Percentiles rank a stretch among this genome's conserved stretches.
Conservation (phyloP, 345 rosid genomes). For the Balakata baccata region DNA sequence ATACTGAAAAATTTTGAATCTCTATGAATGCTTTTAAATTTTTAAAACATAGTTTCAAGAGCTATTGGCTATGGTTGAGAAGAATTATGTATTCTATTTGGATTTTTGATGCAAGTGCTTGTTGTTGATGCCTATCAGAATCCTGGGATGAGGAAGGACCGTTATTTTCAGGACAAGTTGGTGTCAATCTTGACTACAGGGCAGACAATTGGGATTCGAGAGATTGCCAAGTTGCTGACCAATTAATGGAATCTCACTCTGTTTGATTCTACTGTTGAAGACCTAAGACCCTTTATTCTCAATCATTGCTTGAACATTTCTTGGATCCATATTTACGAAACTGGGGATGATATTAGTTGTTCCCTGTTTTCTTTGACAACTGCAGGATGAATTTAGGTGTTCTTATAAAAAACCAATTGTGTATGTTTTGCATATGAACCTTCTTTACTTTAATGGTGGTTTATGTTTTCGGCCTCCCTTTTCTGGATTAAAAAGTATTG, state of each 20-base stretch:
- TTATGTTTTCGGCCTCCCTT: not conserved
- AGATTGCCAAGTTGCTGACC: conserved; percentile 7
- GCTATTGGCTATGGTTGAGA: not conserved
- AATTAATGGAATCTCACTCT: no score
- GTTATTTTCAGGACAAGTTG: not conserved
- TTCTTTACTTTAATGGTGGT: not conserved
- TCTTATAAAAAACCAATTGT: not conserved
- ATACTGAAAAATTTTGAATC: not conserved
- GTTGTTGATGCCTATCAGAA: not conserved
- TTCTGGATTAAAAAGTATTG: not conserved
- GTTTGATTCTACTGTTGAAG: not conserved
- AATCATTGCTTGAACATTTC: not conserved
- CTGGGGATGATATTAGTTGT: not conserved
- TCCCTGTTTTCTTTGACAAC: not conserved
- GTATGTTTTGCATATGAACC: not conserved
- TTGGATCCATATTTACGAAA: not conserved
- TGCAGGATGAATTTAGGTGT: not conserved
- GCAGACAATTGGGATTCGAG: conserved; percentile 2
- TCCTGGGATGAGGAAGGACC: conserved; percentile 5
- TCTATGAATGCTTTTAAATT: not conserved
- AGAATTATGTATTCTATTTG: not conserved
- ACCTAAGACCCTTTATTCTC: not conserved
- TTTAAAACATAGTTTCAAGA: not conserved
- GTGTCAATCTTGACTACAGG: not conserved
- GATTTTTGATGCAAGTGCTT: conserved; percentile 3